Evolutionary conservation across 768 basidiomycete genomes (phyloP).

Genomic region (Gautieria morchelliformis): DNA sequence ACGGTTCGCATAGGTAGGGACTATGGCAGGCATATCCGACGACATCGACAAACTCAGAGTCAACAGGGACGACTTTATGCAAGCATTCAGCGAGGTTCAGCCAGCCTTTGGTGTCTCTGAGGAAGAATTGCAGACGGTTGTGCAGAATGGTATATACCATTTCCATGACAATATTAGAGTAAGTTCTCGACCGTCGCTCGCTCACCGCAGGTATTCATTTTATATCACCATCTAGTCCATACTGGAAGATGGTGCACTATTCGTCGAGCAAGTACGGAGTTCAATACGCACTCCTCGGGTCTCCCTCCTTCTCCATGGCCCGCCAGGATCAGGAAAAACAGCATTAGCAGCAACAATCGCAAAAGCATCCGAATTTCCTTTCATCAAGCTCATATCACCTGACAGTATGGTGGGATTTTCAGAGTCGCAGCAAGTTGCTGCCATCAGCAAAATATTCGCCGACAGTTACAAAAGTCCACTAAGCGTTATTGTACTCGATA

Average conservation of each 20-base stretch:
- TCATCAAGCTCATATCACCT: conserved; percentile 94
- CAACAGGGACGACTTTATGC: conserved; percentile 76
- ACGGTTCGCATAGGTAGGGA: conserved; percentile 54
- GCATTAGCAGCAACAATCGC: conserved; percentile 93
- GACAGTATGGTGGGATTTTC: conserved; percentile 95
- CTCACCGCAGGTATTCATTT: background rate
- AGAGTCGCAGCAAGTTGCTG: conserved; percentile 84
- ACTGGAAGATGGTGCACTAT: conserved; percentile 73
- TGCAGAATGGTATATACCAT: conserved; percentile 95
- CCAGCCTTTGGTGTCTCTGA: conserved; percentile 97
- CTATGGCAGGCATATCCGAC: conserved; percentile 92
- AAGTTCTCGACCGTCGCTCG: conserved; percentile 18
- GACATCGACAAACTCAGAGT: conserved; percentile 92
- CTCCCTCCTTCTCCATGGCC: conserved; percentile 81
- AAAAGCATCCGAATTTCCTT: conserved; percentile 87
- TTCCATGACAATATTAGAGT: conserved; percentile 71
- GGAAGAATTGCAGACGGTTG: conserved; percentile 86
- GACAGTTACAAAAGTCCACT: conserved; percentile 97
- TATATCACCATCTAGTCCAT: conserved; percentile 48
- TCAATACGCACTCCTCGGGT: conserved; percentile 89
- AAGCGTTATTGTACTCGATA: conserved; percentile 94
- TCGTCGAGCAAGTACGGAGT: conserved; percentile 89
- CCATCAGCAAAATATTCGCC: conserved; percentile 85
- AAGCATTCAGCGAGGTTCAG: conserved; percentile 87
- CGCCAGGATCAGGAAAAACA: conserved; percentile 88